Conservation (phyloP, 2,329 filamentous ascomycete genomes). For the Epichloe bromicola region DNA sequence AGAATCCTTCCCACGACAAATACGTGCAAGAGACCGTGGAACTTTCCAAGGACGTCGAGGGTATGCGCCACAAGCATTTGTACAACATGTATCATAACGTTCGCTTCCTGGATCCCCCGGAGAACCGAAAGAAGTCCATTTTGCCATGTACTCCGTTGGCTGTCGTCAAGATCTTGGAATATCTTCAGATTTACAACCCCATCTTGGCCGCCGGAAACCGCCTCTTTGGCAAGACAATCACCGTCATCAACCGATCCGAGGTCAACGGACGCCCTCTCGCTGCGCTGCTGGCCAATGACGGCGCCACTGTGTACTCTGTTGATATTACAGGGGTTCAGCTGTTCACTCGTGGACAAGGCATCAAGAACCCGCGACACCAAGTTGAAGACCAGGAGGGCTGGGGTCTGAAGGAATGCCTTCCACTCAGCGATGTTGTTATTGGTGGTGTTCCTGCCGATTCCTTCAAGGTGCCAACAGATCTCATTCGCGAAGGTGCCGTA, state of each 20-base stretch:
- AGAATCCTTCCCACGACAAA: slow-evolving; percentile 72
- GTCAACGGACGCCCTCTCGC: slow-evolving; percentile 90
- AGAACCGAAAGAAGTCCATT: slow-evolving; percentile 74
- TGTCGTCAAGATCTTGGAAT: slow-evolving; percentile 92
- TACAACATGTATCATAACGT: slow-evolving; percentile 99
- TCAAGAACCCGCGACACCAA: slow-evolving; percentile 75
- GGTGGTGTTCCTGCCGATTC: slow-evolving; percentile 77
- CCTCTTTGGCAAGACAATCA: slow-evolving; percentile 85
- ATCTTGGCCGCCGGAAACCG: slow-evolving; percentile 88
- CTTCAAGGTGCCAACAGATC: slow-evolving; percentile 78
- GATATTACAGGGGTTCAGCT: slow-evolving; percentile 85
- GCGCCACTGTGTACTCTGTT: slow-evolving; percentile 87
- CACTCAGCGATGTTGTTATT: slow-evolving; percentile 87
- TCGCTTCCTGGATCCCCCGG: slow-evolving; percentile 76
- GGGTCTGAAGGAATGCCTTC: slow-evolving; percentile 67
- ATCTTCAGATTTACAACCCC: slow-evolving; percentile 91
- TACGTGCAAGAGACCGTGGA: slow-evolving; percentile 93
- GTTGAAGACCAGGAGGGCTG: slow-evolving; percentile 72
- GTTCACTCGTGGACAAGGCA: slow-evolving; percentile 79
- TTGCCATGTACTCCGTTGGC: slow-evolving; percentile 92
- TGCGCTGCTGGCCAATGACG: slow-evolving; percentile 88
- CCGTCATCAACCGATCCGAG: slow-evolving; percentile 91
- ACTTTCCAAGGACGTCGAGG: slow-evolving; percentile 87
- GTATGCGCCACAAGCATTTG: slow-evolving; percentile 83
- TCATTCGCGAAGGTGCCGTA: slow-evolving; percentile 82